Base-by-base conservation (phyloP, 2,329 filamentous ascomycete species). In the Westerdykella aurantiaca region DNA sequence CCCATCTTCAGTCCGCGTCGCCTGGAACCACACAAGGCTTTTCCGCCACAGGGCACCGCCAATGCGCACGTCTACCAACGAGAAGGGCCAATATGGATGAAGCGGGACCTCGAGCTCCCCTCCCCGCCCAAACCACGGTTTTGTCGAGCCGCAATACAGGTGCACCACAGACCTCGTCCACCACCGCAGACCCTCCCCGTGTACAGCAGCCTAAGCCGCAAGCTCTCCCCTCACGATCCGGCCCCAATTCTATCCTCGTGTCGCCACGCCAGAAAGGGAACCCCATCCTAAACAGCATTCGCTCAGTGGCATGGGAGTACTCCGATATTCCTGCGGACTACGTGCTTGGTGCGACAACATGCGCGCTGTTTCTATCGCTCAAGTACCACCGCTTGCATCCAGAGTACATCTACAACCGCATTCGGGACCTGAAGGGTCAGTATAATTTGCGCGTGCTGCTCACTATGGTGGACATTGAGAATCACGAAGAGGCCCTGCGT, bases 371-470 rank as follows among this genome's bases (percentile, higher is more conserved):
- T 63, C 74, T 98, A 34, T 94, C 88, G 38, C 78, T 98, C 43
- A 98, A 97, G 68, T 98, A 98, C 68, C 93, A 98, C 68, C 88
- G 91, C 22, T 77, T 98, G 41, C 93, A 98, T 63, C 93, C 93
- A 1, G 93, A 98, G 69, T 98, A 98, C 72, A 88, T 98, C 58
- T 97, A 97, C 72, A 89, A 85, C 18, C 85, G 93, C 45, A 94
- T 98, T 55, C 84, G 86, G 41, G 81, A 83, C 39, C 74, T 98
- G 4, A 86, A 86, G 41, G 87, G 86, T 40, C 88, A 86, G 69
- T 97, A 94, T 71, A 85, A 83, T 53, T 77, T 98, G 16, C 86
- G 93, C 38, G 77, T 98, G 41, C 72, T 98, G 22, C 77, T 98
- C 39, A 83, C 85, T 16, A 89, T 97, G 80, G 90, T 97, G 21